phyloP scores from a whole-genome alignment of 169 alveolate species.

The Blepharisma undulans region DNA sequence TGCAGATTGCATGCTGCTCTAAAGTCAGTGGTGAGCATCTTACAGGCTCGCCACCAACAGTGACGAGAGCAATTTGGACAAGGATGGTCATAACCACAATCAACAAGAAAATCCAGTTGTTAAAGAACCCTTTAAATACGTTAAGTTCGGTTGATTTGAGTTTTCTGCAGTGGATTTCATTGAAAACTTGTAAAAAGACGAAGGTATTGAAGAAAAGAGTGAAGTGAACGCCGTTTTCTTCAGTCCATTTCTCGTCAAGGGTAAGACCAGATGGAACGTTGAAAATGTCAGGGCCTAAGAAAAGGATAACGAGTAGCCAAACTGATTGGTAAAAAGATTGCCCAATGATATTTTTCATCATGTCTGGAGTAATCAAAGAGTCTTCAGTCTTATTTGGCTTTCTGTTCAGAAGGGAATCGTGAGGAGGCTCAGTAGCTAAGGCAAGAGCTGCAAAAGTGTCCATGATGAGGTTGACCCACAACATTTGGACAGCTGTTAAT shows the following conservation, averaged over 20 bases:
- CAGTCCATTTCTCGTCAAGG: constrained; percentile 41
- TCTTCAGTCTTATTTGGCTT: constrained; percentile 77
- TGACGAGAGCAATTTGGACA: constrained; percentile 68
- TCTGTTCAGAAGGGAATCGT: constrained; percentile 67
- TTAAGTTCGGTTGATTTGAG: constrained; percentile 70
- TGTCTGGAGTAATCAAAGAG: constrained; percentile 71
- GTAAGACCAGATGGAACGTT: constrained; percentile 27
- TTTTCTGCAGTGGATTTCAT: constrained; percentile 78
- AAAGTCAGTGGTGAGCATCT: constrained; percentile 61
- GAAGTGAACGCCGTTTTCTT: constrained; percentile 51
- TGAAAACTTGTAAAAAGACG: constrained; percentile 82
- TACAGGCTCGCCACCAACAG: constrained; percentile 75
- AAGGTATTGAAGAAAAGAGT: constrained; percentile 82
- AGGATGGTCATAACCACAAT: constrained; percentile 59
- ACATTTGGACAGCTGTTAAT: constrained; percentile 81
- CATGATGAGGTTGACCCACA: constrained; percentile 86
- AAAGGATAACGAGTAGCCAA: constrained; percentile 49
- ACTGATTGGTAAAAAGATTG: constrained; percentile 52
- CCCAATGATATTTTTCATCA: constrained; percentile 74
- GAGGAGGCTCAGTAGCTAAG: constrained; percentile 88
- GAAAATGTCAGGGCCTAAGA: constrained; percentile 47
- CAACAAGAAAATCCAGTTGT: constrained; percentile 69
- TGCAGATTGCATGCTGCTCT: constrained; percentile 66
- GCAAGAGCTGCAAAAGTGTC: constrained; percentile 87
- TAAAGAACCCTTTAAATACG: constrained; percentile 73